A percentile compares a stretch with the other conserved stretches of the same genome.
These are phyloP conservation scores for Cyclospora cayetanensis DNA, from an alignment of 169 alveolate genomes.

Conservation along the genomic window DNA sequence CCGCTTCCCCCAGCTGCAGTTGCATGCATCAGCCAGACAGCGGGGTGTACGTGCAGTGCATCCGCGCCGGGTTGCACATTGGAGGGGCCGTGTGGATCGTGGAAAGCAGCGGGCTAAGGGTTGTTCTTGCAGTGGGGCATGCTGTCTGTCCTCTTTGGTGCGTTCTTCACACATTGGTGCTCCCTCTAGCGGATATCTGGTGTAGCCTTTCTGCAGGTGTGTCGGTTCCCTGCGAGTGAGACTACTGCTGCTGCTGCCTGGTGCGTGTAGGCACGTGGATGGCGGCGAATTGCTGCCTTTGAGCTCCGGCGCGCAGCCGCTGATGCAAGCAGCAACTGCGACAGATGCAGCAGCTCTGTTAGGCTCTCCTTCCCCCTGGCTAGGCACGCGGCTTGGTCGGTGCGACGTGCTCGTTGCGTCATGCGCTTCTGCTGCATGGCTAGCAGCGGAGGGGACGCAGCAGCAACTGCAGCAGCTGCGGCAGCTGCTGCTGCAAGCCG, in stretches of 20 bases:
- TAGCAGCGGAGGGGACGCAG: not conserved
- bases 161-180: too few species aligned
- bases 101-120: not conserved
- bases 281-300: slow-evolving; percentile 37
- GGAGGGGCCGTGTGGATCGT: not conserved
- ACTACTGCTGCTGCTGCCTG: not conserved
- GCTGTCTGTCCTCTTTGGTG: slow-evolving; percentile 2
- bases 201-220: not conserved
- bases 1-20: slow-evolving; percentile 48
- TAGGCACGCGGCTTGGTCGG: slow-evolving; percentile 13
- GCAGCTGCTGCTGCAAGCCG: slow-evolving; percentile 31
- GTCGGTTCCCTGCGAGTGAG: not conserved
- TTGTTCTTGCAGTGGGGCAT: not conserved
- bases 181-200: too few species aligned
- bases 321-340: slow-evolving; percentile 18
- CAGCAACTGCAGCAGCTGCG: slow-evolving; percentile 23
- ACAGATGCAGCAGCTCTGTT: not conserved
- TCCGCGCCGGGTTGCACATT: not conserved
- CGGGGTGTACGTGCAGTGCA: slow-evolving; percentile 13
- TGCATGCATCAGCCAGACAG: slow-evolving; percentile 5
- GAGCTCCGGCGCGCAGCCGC: slow-evolving; percentile 50
- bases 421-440: not conserved
- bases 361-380: slow-evolving; percentile 28
- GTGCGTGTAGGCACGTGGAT: slow-evolving; percentile 38
- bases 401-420: not conserved